Base-by-base conservation (phyloP, 2,329 filamentous ascomycete genomes). In the Esteya vermicola region DNA sequence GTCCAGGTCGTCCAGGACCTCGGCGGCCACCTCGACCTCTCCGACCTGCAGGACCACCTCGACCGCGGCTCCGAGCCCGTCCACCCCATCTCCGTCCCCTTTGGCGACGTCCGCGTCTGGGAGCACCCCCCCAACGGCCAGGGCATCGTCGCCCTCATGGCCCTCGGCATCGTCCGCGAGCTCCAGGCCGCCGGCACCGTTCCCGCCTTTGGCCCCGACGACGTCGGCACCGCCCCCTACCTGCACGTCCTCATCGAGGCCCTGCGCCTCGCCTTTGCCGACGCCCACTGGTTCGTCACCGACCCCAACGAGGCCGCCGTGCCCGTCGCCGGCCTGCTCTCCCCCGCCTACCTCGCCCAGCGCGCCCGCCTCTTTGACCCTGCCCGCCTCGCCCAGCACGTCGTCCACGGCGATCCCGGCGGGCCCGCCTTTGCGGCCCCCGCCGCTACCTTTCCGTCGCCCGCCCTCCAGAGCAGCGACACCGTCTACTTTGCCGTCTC, bases 81-180 rank as follows among this genome's bases (percentile, higher is more conserved):
- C 0, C 78, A 89, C 21, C 76, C 91, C 14, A 91, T 96, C 48
- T 88, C 82, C 0, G 67, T 95, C 37, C 76, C 79, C 44, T 89
- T 88, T n/a, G 41, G 43, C 32, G 42, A 37, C 21, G 70, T 95
- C 32, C 78, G 93, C 53, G 65, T 98, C 1, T 96, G 89, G 89
- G 91, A 98, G 54, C 89, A 96, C 55, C 88, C 89, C 27, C 91
- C 91, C 9, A 96, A 96, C 52, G 88, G 91, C 0, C 91, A 96
- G 60, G 91, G 91, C 2, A 88, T 96, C 47, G 84, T 96, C 3
- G 91, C 91, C 0, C 65, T 96, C 25, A 94, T 96, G 80, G 84
- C 91, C 0, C 67, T 98, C 1, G 91, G 91, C 2, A 93, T 96
- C 48, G 66, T 98, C 36, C 79, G 95, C 56, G 78, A 88, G 54